phyloP scores from a whole-genome alignment of 2,329 filamentous ascomycete genomes.

The Biscogniauxia mediterranea region DNA sequence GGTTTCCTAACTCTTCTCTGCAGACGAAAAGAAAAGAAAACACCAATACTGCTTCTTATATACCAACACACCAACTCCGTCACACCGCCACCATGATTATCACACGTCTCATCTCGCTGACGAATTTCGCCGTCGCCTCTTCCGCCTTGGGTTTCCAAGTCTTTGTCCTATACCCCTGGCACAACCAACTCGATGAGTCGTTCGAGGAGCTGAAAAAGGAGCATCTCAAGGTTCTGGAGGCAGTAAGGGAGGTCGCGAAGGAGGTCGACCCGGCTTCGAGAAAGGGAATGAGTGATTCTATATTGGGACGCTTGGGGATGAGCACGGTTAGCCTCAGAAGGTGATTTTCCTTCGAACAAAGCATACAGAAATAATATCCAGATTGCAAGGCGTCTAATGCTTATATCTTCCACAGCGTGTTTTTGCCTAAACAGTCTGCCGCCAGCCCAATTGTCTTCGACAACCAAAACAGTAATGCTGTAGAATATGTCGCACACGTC shows the following conservation, averaged over 20 bases:
- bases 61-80: constrained; percentile 5
- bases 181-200: constrained; percentile 61
- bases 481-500: constrained; percentile 15
- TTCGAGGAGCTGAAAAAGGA: constrained; percentile 60
- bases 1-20: constrained; percentile 9
- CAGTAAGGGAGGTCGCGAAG: constrained; percentile 35
- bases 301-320: constrained; percentile 26
- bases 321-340: constrained; percentile 22
- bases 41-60: background rate
- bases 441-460: constrained; percentile 12
- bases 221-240: constrained; percentile 45
- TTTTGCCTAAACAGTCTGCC: constrained; percentile 11
- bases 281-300: constrained; percentile 28
- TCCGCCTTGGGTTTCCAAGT: constrained; percentile 67
- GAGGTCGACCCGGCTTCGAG: constrained; percentile 29
- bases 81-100: constrained; percentile 31
- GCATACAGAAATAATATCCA: constrained; percentile 20
- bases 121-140: constrained; percentile 64
- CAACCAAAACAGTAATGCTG: constrained; percentile 16
- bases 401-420: constrained; percentile 24
- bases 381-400: constrained; percentile 16
- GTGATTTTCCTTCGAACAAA: constrained; percentile 23
- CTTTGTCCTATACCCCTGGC: constrained; percentile 69
- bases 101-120: constrained; percentile 53
- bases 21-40: constrained; percentile 12